Base-by-base conservation (phyloP, 768 basidiomycete species). In the Calocybe cyanea region DNA sequence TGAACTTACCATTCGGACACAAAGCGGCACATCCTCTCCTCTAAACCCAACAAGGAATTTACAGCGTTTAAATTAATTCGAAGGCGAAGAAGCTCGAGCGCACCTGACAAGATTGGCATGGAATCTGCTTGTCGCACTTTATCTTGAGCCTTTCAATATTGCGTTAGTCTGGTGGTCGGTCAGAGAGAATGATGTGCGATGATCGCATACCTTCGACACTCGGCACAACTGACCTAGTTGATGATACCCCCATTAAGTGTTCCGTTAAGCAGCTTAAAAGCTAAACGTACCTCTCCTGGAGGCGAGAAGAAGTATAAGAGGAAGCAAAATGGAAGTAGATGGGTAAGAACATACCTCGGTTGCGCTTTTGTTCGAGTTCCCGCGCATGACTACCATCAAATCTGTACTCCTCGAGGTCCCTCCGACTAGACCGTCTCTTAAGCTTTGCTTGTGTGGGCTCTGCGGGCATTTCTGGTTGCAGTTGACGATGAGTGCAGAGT, bases 41-140 rank as follows among this genome's bases (percentile, higher is more conserved):
- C 78, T 84, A 53, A 35, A 28, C 20, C 9, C 15, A 17, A 11
- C 33, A 14, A 4, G 0, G 4, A 19, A 19, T 19, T 20, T n/a
- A 50, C 14, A 44, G 39, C 31, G 38, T 34, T 9, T 28, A 20
- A 28, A 45, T 14, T 33, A 41, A 19, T 33, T 15, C 17, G 5
- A 38, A 17, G 46, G 42, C 5, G 25, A 28, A 28, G 11, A 28
- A 28, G 25, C 6, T 28, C 25, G 47, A 25, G 62, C 69, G 33
- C 58, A 81, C 83, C 69, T 80, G 78, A 60, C 85, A 87, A 0
- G 84, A 85, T 59, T 85, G 82, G 59, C 85, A 87, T 8, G 86
- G 86, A 43, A 87, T 83, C 52, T 83, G 76, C 69, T 87, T 87
- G 76, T 87, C 83, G 68, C 85, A 88, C 59, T 85, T 86, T 62